phyloP scores from a whole-genome alignment of 1,284 basidiomycete genomes.

The Kalmanozyma brasiliensis region DNA sequence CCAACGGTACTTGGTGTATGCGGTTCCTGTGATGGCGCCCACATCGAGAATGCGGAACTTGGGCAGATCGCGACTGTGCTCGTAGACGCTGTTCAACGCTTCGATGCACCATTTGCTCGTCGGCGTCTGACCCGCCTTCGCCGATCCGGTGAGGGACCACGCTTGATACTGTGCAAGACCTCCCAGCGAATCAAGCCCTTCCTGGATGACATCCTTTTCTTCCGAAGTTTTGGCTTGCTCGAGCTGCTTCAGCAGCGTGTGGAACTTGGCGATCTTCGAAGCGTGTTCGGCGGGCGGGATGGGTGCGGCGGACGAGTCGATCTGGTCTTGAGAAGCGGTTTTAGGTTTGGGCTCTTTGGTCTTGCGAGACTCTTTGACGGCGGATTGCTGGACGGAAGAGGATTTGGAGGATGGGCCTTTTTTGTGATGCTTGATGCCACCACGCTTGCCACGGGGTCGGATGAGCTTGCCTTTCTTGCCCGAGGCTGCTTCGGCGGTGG shows the following conservation, averaged over 20 bases:
- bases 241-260: slow-evolving; percentile 62
- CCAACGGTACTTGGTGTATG: slow-evolving; percentile 66
- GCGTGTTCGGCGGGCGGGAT: slow-evolving; percentile 48
- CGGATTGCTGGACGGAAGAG: slow-evolving; percentile 10
- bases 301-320: slow-evolving; percentile 8
- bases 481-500: background rate
- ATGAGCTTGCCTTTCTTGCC: slow-evolving; percentile 50
- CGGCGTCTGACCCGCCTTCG: slow-evolving; percentile 41
- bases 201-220: slow-evolving; percentile 45
- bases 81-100: slow-evolving; percentile 42
- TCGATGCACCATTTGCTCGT: slow-evolving; percentile 63
- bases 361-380: slow-evolving; percentile 26
- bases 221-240: slow-evolving; percentile 49
- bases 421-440: slow-evolving; percentile 61
- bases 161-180: slow-evolving; percentile 63
- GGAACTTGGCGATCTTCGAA: slow-evolving; percentile 59
- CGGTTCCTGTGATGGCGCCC: slow-evolving; percentile 68
- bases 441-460: slow-evolving; percentile 62
- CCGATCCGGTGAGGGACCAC: slow-evolving; percentile 51
- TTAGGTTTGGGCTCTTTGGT: slow-evolving; percentile 7
- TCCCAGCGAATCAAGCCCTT: slow-evolving; percentile 52
- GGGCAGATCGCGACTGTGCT: slow-evolving; percentile 32
- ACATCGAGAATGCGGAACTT: slow-evolving; percentile 68
- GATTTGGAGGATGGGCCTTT: background rate
- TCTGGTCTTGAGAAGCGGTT: slow-evolving; percentile 7